Evolutionary conservation across 768 basidiomycete species (phyloP).

Genomic region (Auriscalpium vulgare): DNA sequence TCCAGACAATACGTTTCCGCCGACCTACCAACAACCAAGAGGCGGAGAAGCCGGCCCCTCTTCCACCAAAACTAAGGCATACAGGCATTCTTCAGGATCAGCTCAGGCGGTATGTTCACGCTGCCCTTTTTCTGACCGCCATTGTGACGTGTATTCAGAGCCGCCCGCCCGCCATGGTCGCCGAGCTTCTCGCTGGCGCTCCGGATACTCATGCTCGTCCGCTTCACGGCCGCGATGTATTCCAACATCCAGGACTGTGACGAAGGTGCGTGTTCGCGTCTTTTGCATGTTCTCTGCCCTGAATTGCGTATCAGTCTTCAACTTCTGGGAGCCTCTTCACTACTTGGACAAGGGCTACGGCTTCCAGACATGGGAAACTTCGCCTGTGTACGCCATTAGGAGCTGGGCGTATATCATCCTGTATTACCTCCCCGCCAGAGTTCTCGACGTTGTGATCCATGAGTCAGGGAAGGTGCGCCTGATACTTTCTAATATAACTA

Average conservation of each 20-base stretch:
- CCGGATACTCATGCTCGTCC: conserved; percentile 72
- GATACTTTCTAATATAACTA: not conserved
- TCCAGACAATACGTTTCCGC: conserved; percentile 28
- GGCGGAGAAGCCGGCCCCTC: conserved; percentile 12
- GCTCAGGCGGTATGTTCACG: conserved; percentile 50
- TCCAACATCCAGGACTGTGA: conserved; percentile 93
- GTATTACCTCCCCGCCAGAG: conserved; percentile 60
- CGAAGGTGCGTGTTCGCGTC: conserved; percentile 57
- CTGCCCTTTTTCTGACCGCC: not conserved
- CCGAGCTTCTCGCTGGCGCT: conserved; percentile 82
- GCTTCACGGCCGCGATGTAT: conserved; percentile 88
- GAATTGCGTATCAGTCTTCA: conserved; percentile 62
- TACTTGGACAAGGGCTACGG: conserved; percentile 79
- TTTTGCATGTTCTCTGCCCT: not conserved
- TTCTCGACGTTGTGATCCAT: conserved; percentile 40
- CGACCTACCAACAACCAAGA: conserved; percentile 19
- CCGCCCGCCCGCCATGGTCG: conserved; percentile 73
- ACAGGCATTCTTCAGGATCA: conserved; percentile 74
- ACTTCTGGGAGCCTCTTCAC: conserved; percentile 98
- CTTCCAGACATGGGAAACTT: conserved; percentile 98
- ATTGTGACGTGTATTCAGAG: conserved; percentile 28
- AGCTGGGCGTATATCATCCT: conserved; percentile 91
- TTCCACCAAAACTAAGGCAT: conserved; percentile 33
- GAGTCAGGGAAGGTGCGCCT: conserved; percentile 64
- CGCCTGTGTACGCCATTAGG: conserved; percentile 83